A percentile compares a stretch with the other conserved stretches of the same genome.
Evolutionary conservation across 78 protist genomes (phyloP).

Genomic region (Isochrysis galbana): DNA sequence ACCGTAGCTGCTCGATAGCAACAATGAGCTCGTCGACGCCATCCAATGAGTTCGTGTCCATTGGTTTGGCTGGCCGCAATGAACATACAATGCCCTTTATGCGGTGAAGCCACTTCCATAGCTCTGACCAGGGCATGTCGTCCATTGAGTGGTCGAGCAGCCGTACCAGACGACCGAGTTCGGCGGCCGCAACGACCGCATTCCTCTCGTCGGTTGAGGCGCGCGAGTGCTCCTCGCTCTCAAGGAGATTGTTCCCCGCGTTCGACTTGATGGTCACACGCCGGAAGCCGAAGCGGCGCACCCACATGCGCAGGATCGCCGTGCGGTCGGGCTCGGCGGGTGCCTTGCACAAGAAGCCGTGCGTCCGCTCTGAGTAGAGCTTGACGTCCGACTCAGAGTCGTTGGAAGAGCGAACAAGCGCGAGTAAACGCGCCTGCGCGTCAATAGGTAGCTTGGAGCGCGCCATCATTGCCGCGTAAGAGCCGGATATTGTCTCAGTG

Average conservation of each 20-base stretch:
- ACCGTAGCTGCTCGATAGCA: not conserved
- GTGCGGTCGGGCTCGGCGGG: not conserved
- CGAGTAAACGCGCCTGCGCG: not conserved
- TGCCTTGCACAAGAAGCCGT: not conserved
- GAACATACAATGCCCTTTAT: not conserved
- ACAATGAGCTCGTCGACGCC: not conserved
- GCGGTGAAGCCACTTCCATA: not conserved
- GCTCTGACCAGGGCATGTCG: not conserved
- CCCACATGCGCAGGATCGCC: not conserved
- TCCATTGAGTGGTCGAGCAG: not conserved
- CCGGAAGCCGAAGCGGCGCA: not conserved
- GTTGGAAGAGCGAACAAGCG: not conserved
- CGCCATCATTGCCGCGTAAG: not conserved
- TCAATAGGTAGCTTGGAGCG: not conserved
- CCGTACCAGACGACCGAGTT: not conserved
- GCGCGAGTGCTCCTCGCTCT: not conserved
- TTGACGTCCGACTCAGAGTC: not conserved
- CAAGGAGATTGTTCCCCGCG: not conserved
- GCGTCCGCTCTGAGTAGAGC: not conserved
- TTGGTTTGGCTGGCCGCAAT: not conserved
- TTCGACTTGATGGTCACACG: not conserved
- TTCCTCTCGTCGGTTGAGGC: not conserved
- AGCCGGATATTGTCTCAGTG: not conserved
- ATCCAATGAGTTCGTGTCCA: not conserved
- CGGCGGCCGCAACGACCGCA: not conserved